Base-by-base conservation (phyloP, 306 rosid species). In the Pterocarpus santalinus region DNA sequence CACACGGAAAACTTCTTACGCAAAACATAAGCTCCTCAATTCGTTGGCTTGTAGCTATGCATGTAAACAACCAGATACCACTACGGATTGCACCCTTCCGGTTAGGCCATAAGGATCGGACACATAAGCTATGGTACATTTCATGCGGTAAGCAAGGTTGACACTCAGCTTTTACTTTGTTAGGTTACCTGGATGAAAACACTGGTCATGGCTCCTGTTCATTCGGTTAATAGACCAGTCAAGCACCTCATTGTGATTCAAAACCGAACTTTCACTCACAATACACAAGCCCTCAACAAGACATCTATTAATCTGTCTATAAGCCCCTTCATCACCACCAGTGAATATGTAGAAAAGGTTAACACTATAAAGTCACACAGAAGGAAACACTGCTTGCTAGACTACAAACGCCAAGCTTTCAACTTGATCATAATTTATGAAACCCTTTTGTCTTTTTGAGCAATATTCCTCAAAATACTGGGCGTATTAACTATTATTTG, bases 361-460 rank as follows among this genome's bases (percentile, higher is more conserved):
- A 62, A 22, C 53, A 46, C 5, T 5, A 72, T 53, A 8, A 73
- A 73, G 38, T 32, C 4, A 47, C 14, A 2, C 16, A 49, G 2
- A 15, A 22, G 8, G 52, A 75, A 58, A 58, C 67, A 39, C 56
- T 12, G 7, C 17, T 63, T 44, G 39, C 69, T 36, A 62, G 53
- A 63, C 66, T 22, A 63, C 76, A 75, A 64, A 70, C 34, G 1
- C 43, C 13, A 72, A 76, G 49, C 55, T 68, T 38, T 80, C 46
- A 56, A 71, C 83, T 81, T 57, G 2, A 58, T 38, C 36, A 46
- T 13, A 68, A 58, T 67, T 78, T 71, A 64, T 6, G 70, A 72
- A 70, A 77, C 80, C 82, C 69, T 44, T 43, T 60, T 3, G 47
- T 22, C 69, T 69, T 74, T 61, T 73, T 73, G 6, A 67, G 32